Conservation (phyloP, 306 rosid species). For the Vigna reflexopilosa region DNA sequence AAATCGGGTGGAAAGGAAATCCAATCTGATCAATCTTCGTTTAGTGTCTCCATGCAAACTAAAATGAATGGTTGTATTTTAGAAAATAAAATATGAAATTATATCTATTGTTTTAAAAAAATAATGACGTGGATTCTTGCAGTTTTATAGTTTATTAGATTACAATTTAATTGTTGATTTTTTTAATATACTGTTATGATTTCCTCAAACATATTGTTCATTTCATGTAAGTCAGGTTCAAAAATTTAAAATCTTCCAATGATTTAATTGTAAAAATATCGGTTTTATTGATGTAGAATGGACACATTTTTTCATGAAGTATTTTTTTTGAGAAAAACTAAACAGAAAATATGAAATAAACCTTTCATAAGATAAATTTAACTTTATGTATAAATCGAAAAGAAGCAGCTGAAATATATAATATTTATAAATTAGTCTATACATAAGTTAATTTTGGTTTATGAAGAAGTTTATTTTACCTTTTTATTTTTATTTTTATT, state of each 20-base stretch:
- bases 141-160: neutral
- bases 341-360: no score
- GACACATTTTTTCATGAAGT: no score
- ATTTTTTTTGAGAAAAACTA: no score
- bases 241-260: neutral
- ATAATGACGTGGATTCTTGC: neutral
- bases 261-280: neutral
- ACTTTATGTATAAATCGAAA: no score
- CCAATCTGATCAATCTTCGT: neutral
- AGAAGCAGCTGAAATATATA: no score
- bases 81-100: neutral
- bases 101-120: neutral
- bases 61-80: neutral
- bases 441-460: no score
- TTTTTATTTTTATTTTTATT: no score
- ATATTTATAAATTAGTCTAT: no score
- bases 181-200: neutral
- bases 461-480: no score
- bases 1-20: neutral
- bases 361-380: no score
- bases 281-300: neutral
- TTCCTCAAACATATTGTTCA: neutral
- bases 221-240: neutral
- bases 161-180: neutral
- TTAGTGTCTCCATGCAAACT: neutral